A percentile compares a stretch with the other conserved stretches of the same genome.
Conservation (phyloP, 2,329 filamentous ascomycete species). For the Alternaria burnsii region DNA sequence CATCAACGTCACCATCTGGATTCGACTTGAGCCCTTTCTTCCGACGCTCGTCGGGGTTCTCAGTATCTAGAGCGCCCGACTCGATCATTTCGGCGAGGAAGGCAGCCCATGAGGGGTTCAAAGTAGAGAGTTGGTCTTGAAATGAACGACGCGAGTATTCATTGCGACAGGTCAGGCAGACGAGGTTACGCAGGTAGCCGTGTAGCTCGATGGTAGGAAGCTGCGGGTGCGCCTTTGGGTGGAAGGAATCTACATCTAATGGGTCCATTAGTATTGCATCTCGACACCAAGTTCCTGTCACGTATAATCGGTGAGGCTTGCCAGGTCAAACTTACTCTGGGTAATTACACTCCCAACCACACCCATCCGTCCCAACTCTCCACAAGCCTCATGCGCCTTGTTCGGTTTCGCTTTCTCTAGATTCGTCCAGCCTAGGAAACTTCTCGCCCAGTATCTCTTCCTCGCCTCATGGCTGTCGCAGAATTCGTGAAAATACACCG, state of each 20-base stretch:
- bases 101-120: conserved; percentile 87
- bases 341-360: conserved; percentile 82
- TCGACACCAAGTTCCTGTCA: not conserved
- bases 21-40: conserved; percentile 81
- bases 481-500: conserved; percentile 95
- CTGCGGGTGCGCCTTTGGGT: conserved; percentile 76
- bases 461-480: conserved; percentile 79
- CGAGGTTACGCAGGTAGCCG: conserved; percentile 82
- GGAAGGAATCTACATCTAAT: conserved; percentile 89
- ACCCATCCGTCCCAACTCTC: conserved; percentile 74
- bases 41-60: conserved; percentile 74
- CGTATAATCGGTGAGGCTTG: not conserved
- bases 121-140: conserved; percentile 74
- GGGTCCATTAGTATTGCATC: conserved; percentile 6
- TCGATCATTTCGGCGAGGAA: conserved; percentile 77
- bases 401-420: conserved; percentile 83
- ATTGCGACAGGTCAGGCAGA: conserved; percentile 80
- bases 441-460: conserved; percentile 95
- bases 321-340: conserved; percentile 65
- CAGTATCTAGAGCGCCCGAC: conserved; percentile 78
- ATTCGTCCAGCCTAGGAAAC: conserved; percentile 90
- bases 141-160: conserved; percentile 77
- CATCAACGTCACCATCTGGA: conserved; percentile 92
- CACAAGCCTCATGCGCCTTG: conserved; percentile 77
- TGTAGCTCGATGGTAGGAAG: conserved; percentile 85